Percentiles rank a stretch among this genome's conserved stretches.
Conservation (phyloP, 2,329 filamentous ascomycete species). For the Aspergillus flavus region DNA sequence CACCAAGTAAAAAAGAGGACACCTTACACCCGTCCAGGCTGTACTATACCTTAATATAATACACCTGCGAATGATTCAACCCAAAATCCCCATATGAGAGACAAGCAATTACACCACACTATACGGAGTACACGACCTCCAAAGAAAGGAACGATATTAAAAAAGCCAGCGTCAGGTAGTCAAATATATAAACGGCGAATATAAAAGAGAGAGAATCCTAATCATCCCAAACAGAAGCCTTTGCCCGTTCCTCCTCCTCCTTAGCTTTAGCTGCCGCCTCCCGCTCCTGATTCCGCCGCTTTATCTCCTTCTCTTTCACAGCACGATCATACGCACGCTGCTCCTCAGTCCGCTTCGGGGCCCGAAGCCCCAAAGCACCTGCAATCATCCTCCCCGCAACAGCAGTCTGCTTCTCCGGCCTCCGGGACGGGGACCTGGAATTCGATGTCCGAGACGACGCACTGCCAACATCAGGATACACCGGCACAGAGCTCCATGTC, state of each 20-base stretch:
- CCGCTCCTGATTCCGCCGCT: slow-evolving; percentile 71
- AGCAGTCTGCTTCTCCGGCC: slow-evolving; percentile 91
- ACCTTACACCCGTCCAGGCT: not conserved
- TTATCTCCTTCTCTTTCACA: slow-evolving; percentile 81
- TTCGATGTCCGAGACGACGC: slow-evolving; percentile 21
- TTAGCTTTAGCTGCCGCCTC: slow-evolving; percentile 65
- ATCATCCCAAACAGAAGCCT: slow-evolving; percentile 82
- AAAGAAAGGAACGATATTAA: slow-evolving; percentile 9
- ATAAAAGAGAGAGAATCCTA: slow-evolving; percentile 28
- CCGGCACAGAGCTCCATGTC: slow-evolving; percentile 22
- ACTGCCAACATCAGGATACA: slow-evolving; percentile 15
- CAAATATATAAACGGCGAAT: slow-evolving; percentile 1
- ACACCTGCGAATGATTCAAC: not conserved
- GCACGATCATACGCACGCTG: slow-evolving; percentile 83
- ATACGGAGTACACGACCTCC: not conserved
- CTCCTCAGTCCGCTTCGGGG: slow-evolving; percentile 82
- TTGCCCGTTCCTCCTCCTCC: slow-evolving; percentile 71
- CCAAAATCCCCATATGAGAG: not conserved
- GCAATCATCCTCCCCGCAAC: slow-evolving; percentile 90
- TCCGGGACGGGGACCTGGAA: slow-evolving; percentile 27
- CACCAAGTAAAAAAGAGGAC: not conserved
- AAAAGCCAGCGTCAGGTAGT: not conserved
- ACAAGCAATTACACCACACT: not conserved
- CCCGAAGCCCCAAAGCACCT: slow-evolving; percentile 78
- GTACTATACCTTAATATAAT: not conserved